Evolutionary conservation across 2,329 filamentous ascomycete species (phyloP).

Genomic region (Emergomyces orientalis): DNA sequence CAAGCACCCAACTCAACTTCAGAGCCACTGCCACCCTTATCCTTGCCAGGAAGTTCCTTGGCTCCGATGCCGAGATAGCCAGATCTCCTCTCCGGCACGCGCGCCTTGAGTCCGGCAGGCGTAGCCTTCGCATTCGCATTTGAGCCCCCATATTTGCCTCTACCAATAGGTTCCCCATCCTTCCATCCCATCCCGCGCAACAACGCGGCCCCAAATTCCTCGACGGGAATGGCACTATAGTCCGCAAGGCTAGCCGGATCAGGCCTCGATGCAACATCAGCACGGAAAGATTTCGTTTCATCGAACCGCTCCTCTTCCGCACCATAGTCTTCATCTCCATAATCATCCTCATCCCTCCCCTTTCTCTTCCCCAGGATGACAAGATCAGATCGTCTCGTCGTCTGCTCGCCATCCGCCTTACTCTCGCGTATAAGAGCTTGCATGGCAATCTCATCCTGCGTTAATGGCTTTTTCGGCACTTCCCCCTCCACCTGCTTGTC

Average conservation of each 20-base stretch:
- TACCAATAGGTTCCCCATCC: conserved; percentile 51
- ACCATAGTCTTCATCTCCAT: conserved; percentile 27
- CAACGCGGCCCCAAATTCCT: conserved; percentile 86
- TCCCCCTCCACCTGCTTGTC: conserved; percentile 26
- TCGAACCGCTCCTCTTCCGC: conserved; percentile 37
- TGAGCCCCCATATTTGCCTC: conserved; percentile 41
- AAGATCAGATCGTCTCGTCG: conserved; percentile 37
- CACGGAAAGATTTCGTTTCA: conserved; percentile 53
- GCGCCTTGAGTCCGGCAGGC: conserved; percentile 48
- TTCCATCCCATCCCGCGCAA: conserved; percentile 96
- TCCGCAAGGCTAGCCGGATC: conserved; percentile 69
- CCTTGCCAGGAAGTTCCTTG: conserved; percentile 57
- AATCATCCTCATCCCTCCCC: conserved; percentile 19
- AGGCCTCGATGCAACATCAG: conserved; percentile 62
- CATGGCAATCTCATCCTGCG: conserved; percentile 55
- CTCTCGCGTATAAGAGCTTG: conserved; percentile 55
- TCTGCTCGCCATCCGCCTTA: conserved; percentile 24
- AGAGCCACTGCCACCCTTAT: conserved; percentile 21
- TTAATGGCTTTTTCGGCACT: conserved; percentile 31
- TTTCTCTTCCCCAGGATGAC: conserved; percentile 41
- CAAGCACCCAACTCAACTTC: conserved; percentile 70
- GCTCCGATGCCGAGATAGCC: conserved; percentile 82
- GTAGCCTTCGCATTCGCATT: conserved; percentile 28
- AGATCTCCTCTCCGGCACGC: conserved; percentile 58
- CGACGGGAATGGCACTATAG: conserved; percentile 81